Evolutionary conservation across 1,284 basidiomycete genomes (phyloP).

Genomic region (Ganoderma lucidum): DNA sequence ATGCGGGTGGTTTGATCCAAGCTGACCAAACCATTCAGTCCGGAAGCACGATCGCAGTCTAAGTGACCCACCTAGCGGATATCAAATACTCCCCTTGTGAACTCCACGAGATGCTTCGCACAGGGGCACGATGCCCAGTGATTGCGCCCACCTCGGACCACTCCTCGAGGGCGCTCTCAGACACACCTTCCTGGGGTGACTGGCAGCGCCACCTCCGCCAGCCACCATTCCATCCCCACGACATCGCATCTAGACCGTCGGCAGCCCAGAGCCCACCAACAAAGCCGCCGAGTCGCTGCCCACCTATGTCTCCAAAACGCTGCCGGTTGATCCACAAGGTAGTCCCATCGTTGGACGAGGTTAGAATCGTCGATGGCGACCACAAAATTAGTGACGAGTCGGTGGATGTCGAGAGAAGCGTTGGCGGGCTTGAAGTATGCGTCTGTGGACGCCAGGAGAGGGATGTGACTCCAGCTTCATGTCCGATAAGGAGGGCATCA

Average conservation of each 20-base stretch:
- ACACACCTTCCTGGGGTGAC: constrained; percentile 2
- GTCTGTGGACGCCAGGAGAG: constrained; percentile 76
- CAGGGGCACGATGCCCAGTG: constrained; percentile 82
- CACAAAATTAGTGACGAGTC: constrained; percentile 95
- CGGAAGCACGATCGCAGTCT: background rate
- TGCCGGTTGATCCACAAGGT: constrained; percentile 89
- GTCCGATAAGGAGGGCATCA: constrained; percentile 91
- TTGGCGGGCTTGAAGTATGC: constrained; percentile 45
- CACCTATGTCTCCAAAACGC: constrained; percentile 92
- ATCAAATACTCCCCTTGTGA: constrained; percentile 85
- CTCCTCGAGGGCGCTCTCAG: constrained; percentile 32
- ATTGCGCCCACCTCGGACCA: constrained; percentile 86
- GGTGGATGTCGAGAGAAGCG: constrained; percentile 87
- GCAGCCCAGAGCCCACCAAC: constrained; percentile 85
- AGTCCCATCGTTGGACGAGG: constrained; percentile 49
- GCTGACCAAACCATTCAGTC: constrained; percentile 37
- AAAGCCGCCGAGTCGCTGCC: constrained; percentile 88
- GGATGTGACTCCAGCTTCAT: constrained; percentile 91
- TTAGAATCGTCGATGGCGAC: constrained; percentile 72
- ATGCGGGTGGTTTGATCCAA: constrained; percentile 91
- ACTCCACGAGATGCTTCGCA: constrained; percentile 87
- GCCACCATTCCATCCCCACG: constrained; percentile 93
- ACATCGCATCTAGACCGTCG: constrained; percentile 70
- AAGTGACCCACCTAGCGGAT: constrained; percentile 72
- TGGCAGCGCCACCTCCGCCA: constrained; percentile 83